A percentile compares a stretch with the other conserved stretches of the same genome.
Evolutionary conservation across 768 basidiomycete species (phyloP).

Genomic region (Auriscalpium orientale): DNA sequence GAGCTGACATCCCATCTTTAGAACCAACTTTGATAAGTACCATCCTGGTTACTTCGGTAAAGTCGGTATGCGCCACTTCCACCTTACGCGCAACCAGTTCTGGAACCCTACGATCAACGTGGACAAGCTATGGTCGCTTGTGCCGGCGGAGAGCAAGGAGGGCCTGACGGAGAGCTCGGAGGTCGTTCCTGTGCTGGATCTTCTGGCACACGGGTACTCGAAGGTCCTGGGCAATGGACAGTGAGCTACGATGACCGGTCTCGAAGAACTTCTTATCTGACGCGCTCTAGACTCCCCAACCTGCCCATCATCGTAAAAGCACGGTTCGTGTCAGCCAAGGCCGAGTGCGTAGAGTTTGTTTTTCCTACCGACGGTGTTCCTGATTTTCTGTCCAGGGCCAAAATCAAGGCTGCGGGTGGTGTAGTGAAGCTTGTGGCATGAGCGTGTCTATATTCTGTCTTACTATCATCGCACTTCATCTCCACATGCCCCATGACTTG

Average conservation of each 20-base stretch:
- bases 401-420: conserved; percentile 92
- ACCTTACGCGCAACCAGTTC: conserved; percentile 81
- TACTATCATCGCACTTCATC: conserved; percentile 14
- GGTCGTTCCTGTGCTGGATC: conserved; percentile 94
- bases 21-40: conserved; percentile 98
- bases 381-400: conserved; percentile 32
- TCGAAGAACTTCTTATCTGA: neutral
- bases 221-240: conserved; percentile 94
- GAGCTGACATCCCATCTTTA: conserved; percentile 20
- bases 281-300: conserved; percentile 54
- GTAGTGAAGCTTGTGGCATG: conserved; percentile 91
- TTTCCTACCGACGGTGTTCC: neutral
- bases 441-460: conserved; percentile 24
- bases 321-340: conserved; percentile 84
- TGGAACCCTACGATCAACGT: conserved; percentile 98
- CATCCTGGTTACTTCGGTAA: conserved; percentile 99
- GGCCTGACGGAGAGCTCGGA: conserved; percentile 65
- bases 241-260: conserved; percentile 35
- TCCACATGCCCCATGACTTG: conserved; percentile 22
- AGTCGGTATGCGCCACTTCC: conserved; percentile 99
- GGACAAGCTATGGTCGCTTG: conserved; percentile 93
- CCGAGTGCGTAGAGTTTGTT: conserved; percentile 51
- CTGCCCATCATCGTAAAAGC: conserved; percentile 98
- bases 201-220: conserved; percentile 72
- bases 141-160: conserved; percentile 79